Evolutionary conservation across 139 green algal genomes (phyloP).

Genomic region (Chlamydomonas sphaeroides): DNA sequence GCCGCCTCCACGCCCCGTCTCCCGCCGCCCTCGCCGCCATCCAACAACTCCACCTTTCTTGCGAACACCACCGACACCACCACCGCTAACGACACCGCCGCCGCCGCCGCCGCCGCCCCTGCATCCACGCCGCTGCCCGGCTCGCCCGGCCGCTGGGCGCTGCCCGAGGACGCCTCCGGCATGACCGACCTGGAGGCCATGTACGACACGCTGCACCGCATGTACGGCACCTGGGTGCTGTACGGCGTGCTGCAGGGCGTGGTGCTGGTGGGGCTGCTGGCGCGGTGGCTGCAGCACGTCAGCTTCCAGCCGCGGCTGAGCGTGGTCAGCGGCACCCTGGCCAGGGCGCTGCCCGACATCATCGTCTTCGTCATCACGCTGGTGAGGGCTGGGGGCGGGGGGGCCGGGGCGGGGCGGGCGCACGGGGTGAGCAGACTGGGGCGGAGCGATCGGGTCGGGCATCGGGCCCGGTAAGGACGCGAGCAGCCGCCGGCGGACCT

Average conservation of each 20-base stretch:
- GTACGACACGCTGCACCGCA: constrained; percentile 17
- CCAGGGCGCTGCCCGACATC: constrained; percentile 44
- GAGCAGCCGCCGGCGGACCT: too few species aligned
- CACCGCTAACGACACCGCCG: not conserved
- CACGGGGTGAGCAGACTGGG: too few species aligned
- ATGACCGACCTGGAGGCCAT: constrained; percentile 28
- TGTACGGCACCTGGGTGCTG: constrained; percentile 39
- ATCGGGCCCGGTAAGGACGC: too few species aligned
- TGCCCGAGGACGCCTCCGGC: constrained; percentile 35
- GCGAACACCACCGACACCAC: too few species aligned
- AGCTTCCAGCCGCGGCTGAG: constrained; percentile 49
- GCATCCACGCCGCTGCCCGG: not conserved
- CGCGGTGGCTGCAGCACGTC: constrained; percentile 37
- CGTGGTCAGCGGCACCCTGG: constrained; percentile 45
- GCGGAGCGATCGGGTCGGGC: too few species aligned
- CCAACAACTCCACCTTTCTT: not conserved
- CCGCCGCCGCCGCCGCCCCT: not conserved
- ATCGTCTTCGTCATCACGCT: constrained; percentile 26
- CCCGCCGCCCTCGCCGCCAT: not conserved
- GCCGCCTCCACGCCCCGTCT: too few species aligned
- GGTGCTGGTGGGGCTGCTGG: constrained; percentile 46
- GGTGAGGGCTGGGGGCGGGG: too few species aligned
- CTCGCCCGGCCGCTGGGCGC: constrained; percentile 30
- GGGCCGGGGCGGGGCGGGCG: too few species aligned
- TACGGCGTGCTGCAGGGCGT: constrained; percentile 48